Conservation (phyloP, 768 basidiomycete species). For the Collybiopsis confluens region DNA sequence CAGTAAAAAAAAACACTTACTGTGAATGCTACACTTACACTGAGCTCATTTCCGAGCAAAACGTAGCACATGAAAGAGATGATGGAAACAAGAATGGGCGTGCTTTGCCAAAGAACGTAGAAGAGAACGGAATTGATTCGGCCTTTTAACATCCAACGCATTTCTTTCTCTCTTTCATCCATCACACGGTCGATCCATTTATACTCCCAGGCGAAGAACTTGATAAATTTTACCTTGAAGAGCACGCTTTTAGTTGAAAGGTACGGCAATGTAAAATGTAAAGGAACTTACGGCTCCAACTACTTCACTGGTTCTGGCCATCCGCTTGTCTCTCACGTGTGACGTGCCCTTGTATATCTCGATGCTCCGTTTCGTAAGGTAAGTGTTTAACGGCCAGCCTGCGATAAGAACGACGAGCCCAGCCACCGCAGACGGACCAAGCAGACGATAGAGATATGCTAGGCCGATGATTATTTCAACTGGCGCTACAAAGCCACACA, state of each 20-base stretch:
- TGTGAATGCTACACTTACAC: conserved; percentile 81
- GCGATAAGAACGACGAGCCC: conserved; percentile 67
- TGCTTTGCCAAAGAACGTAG: conserved; percentile 64
- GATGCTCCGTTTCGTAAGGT: conserved; percentile 54
- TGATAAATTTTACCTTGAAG: conserved; percentile 64
- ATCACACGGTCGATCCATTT: conserved; percentile 67
- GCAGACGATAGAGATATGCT: conserved; percentile 69
- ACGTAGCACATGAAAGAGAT: conserved; percentile 76
- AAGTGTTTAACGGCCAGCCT: conserved; percentile 70
- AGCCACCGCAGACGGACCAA: conserved; percentile 69
- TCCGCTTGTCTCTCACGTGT: conserved; percentile 68
- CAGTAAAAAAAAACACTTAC: conserved; percentile 35
- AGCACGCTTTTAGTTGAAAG: not conserved
- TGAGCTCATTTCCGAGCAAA: conserved; percentile 66
- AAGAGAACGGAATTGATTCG: conserved; percentile 74
- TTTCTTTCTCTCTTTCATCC: conserved; percentile 63
- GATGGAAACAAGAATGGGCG: conserved; percentile 78
- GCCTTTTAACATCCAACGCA: conserved; percentile 76
- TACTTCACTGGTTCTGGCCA: conserved; percentile 74
- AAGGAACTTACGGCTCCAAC: conserved; percentile 52
- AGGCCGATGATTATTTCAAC: conserved; percentile 75
- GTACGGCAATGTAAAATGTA: not conserved
- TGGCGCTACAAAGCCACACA: conserved; percentile 40
- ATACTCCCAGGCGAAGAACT: conserved; percentile 81
- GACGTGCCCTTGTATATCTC: conserved; percentile 56